Base-by-base conservation (phyloP, 1,284 basidiomycete genomes). In the Ganoderma resinaceum region DNA sequence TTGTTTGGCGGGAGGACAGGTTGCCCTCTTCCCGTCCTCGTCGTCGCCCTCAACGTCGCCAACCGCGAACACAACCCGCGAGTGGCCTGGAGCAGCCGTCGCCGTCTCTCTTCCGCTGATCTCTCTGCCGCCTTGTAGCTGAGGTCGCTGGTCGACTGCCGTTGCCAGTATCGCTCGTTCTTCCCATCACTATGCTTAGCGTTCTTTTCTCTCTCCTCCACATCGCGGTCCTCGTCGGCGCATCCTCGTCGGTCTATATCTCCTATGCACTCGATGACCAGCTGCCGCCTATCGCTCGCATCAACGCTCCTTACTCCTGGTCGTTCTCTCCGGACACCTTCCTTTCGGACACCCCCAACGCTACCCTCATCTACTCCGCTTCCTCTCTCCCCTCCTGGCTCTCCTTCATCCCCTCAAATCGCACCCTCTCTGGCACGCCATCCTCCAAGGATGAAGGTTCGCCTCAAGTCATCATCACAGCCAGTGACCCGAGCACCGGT, bases 301-400 rank as follows among this genome's bases (percentile, higher is more conserved):
- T 88, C 58, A 81, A 83, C 76, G 74, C 86, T 72, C 81, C 83
- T 52, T 95, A 86, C 76, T 82, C 83, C 57, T 95, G 92, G 92
- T 80, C 87, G 2, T 84, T 92, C 74, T 85, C 89, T 71, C 75
- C 80, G 8, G 77, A 80, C 62, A 92, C 93, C 0, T 95, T 94
- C 77, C 76, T 78, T 29, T 86, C 85, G n/a, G 72, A 81, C 29
- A 76, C 81, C 64, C 83, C 83, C 58, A 62, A 78, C 59, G 73
- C 76, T 7, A 60, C 58, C 0, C 75, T 90, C 58, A 76, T 67
- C 38, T 89, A 88, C 74, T 81, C 85, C 4, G 83, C 84, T 0
- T 83, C 82, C 18, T 70, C 79, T 43, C 80, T 93, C 37, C 91
- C 92, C 6, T 64, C 75, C 18, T 95, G 93, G 92, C 84, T 92